These are phyloP conservation scores for Coemansia sp. DNA, from an alignment of 192 early-diverging fungal genomes.

Conservation along the genomic window DNA sequence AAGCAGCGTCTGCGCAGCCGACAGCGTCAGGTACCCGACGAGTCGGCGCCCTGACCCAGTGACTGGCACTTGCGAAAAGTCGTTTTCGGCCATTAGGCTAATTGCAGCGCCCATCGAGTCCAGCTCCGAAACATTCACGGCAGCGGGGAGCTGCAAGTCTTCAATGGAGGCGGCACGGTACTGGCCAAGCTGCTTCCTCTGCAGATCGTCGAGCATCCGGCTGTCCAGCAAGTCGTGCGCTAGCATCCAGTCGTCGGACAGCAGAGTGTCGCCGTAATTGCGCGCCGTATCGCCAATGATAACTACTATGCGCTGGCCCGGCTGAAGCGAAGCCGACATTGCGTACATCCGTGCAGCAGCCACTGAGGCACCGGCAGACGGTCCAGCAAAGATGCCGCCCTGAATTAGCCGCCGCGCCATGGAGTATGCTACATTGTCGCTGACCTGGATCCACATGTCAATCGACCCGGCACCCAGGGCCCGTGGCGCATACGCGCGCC, in stretches of 20 bases:
- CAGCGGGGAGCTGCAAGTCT: conserved; percentile 82
- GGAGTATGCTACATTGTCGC: conserved; percentile 71
- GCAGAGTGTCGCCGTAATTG: conserved; percentile 69
- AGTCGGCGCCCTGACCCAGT: conserved; percentile 67
- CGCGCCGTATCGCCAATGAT: conserved; percentile 71
- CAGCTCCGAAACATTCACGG: conserved; percentile 67
- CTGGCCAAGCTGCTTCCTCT: conserved; percentile 64
- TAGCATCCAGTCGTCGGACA: conserved; percentile 80
- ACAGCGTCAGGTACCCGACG: conserved; percentile 76
- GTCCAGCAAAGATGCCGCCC: conserved; percentile 65
- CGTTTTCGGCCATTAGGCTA: conserved; percentile 76
- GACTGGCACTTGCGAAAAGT: conserved; percentile 90
- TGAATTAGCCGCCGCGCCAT: conserved; percentile 67
- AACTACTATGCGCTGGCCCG: conserved; percentile 50
- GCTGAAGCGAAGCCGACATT: conserved; percentile 23
- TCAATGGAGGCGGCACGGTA: conserved; percentile 83
- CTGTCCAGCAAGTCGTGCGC: conserved; percentile 75
- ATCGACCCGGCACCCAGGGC: conserved; percentile 58
- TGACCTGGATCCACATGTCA: conserved; percentile 71
- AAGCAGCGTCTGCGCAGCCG: conserved; percentile 61
- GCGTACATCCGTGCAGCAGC: conserved; percentile 63
- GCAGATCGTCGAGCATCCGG: conserved; percentile 58
- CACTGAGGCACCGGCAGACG: conserved; percentile 69
- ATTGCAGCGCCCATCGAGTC: conserved; percentile 65
- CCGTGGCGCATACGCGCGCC: conserved; percentile 63